A percentile compares a stretch with the other conserved stretches of the same genome.
Evolutionary conservation across 306 rosid genomes (phyloP).

Genomic region (Echinosophora koreensis): DNA sequence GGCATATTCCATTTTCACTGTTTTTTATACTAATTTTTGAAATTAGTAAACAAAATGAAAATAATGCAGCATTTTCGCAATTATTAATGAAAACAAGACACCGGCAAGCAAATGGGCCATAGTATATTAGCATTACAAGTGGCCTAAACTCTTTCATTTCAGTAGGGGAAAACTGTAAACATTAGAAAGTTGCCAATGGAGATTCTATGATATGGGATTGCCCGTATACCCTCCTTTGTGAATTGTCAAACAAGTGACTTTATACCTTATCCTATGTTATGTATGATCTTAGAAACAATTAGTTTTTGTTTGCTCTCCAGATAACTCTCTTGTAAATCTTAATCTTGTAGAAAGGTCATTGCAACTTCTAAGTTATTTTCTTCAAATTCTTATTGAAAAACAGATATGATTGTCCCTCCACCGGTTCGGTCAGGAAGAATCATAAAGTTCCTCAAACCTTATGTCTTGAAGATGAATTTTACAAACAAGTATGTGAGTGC

Average conservation of each 20-base stretch:
- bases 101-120: no score
- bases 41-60: no score
- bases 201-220: neutral
- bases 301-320: neutral
- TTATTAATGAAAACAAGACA: no score
- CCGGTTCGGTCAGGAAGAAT: conserved; percentile 73
- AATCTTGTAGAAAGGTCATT: neutral
- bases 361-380: neutral
- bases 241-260: neutral
- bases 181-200: neutral
- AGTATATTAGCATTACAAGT: neutral
- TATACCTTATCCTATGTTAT: neutral
- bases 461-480: conserved; percentile 85
- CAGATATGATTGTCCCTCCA: conserved; percentile 79
- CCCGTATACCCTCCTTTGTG: neutral
- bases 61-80: no score
- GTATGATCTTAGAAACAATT: neutral
- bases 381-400: conserved; percentile 22
- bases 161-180: neutral
- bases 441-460: conserved; percentile 78
- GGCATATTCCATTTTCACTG: no score
- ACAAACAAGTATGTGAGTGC: conserved; percentile 83
- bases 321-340: neutral
- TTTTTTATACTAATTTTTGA: no score
- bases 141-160: neutral